A percentile compares a stretch with the other conserved stretches of the same genome.
Conservation (phyloP, 345 rosid species). For the Mercurialis annua region DNA sequence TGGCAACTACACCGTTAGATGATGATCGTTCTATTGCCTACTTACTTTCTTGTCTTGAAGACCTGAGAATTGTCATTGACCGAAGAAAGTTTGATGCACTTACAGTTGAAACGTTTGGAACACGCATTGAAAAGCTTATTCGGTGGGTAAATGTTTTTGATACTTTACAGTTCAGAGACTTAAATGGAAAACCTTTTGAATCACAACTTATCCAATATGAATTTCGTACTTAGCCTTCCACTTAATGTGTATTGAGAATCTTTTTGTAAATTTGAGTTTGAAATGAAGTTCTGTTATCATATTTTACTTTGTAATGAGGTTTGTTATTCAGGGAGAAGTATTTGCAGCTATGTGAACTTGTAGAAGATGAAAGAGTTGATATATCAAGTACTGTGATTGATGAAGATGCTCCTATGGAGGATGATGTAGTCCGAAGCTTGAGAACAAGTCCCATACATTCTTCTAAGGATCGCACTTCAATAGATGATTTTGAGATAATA, state of each 20-base stretch:
- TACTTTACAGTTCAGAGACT: conserved; percentile 9
- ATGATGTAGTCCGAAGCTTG: conserved; percentile 92
- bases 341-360: conserved; percentile 89
- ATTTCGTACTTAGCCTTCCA: conserved; percentile 1
- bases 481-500: conserved; percentile 98
- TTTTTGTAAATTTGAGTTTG: conserved; percentile 3
- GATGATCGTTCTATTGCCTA: conserved; percentile 69
- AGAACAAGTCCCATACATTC: conserved; percentile 89
- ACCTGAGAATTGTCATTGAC: conserved; percentile 72
- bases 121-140: conserved; percentile 89
- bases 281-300: not conserved
- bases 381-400: conserved; percentile 78
- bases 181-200: not conserved
- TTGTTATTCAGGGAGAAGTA: conserved; percentile 77
- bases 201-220: not conserved
- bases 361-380: conserved; percentile 89
- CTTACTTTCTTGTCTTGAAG: conserved; percentile 78
- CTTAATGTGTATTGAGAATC: not conserved
- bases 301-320: conserved; percentile 7
- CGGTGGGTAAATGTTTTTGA: conserved; percentile 43
- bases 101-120: conserved; percentile 92
- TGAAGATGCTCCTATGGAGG: conserved; percentile 96
- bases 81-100: conserved; percentile 93
- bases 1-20: conserved; percentile 68
- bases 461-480: conserved; percentile 88